Base-by-base conservation (phyloP, 2,329 filamentous ascomycete genomes). In the Pleurostoma richardsiae region DNA sequence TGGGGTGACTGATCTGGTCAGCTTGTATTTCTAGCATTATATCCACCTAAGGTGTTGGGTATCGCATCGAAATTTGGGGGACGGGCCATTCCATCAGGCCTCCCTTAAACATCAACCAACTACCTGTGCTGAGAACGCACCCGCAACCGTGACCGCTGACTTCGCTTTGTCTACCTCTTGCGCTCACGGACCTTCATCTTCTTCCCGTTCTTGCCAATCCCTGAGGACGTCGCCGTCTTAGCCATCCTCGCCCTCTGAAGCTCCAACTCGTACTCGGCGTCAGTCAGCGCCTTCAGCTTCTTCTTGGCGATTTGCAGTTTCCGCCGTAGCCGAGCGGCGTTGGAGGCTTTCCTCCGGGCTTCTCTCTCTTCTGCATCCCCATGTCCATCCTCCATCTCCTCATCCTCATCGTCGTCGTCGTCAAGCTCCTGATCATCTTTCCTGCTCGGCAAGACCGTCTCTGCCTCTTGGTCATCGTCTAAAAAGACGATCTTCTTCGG, bases 101-200 rank as follows among this genome's bases (percentile, higher is more conserved):
- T 19, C 19, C 19, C 19, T 19, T 19, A 19, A 19, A 19, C 19
- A 19, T 19, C 19, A 19, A 19, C 19, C 19, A 19, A 19, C 45
- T 52, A 46, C 51, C 49, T 44, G 33, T 8, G 33, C 33, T n/a
- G 7, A 8, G 7, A 8, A 8, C 33, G 7, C 33, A n/a, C 8
- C 33, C 33, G n/a, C 33, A n/a, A 8, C n/a, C 33, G 8, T 8
- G n/a, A 8, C 33, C 33, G 19, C 19, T 19, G 19, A 19, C 19
- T 19, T 36, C n/a, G 33, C 8, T 2, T 36, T 36, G n/a, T 50
- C 61, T 70, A 83, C 59, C 79, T 72, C 71, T 85, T 85, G 52
- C 82, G 72, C 61, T 79, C 72, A 52, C 78, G 74, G 46, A 83
- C 72, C 69, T 81, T 83, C 52, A 83, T 75, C 67, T 80, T 83